Base-by-base conservation (phyloP, 495 filamentous ascomycete genomes). In the Penicillium bovifimosum region DNA sequence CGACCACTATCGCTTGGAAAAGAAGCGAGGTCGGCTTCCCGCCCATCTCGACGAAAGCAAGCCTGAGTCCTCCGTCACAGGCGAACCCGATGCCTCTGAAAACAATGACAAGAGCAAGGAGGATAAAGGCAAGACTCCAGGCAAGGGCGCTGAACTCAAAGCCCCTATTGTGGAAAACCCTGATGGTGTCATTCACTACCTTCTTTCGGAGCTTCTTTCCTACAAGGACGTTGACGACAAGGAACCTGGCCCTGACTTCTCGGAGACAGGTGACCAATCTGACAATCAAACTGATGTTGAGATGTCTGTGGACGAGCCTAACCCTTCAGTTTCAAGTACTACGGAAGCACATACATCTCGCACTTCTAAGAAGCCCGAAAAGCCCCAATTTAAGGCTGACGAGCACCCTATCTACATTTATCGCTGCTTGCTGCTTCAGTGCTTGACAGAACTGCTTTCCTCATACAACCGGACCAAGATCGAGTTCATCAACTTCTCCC, bases 401-500 rank as follows among this genome's bases (percentile, higher is more conserved):
- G 85, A 96, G 14, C 90, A 99, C 65, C 88, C 90, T 1, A 96
- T 95, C 53, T 96, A 93, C 68, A 86, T 96, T 51, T 99, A 97
- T 61, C 83, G 95, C 17, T 96, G 90, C 74, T 96, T 97, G 74
- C 76, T 99, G 49, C 77, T 99, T 35, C 89, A 96, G 64, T 96
- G 92, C 61, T 75, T 99, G 29, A 86, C 91, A 0, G 93, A 99
- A 65, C 79, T 99, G 14, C 76, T 99, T n/a, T 85, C 86, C 35
- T 92, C 85, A 60, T 97, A 96, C 72, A 96, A 90, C 53, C 86
- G 91, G 26, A 86, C 90, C 34, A 99, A 99, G 75, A 79, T 97
- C 17, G 95, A 99, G 61, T 99, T 99, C 65, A 96, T 99, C 68
- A 96, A 96, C 63, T 97, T 96, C 75, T 96, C 92, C 45, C 84